phyloP scores from a whole-genome alignment of 164 flowering plant species.

The Berberis vulgaris region DNA sequence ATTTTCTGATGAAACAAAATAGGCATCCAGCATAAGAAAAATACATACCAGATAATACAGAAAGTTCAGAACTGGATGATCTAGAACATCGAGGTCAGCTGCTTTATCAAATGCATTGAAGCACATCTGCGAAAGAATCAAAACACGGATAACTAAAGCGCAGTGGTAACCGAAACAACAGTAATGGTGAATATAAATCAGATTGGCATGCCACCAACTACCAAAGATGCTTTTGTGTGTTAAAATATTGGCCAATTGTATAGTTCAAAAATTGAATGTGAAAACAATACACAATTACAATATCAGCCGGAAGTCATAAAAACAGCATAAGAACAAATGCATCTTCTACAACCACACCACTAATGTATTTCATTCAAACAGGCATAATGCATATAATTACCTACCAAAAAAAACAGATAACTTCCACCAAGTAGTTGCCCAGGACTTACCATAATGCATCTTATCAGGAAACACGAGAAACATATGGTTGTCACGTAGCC shows the following conservation, averaged over 20 bases:
- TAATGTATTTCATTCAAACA: neutral
- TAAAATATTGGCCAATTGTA: too few species aligned
- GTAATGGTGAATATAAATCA: too few species aligned
- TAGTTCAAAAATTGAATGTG: too few species aligned
- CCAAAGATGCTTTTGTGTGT: too few species aligned
- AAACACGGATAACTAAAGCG: neutral
- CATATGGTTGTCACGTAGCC: constrained; percentile 97
- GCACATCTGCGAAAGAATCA: constrained; percentile 48
- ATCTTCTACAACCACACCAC: too few species aligned
- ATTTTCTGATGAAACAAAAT: neutral
- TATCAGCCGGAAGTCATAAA: too few species aligned
- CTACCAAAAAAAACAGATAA: neutral
- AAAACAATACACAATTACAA: too few species aligned
- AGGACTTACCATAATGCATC: constrained; percentile 86
- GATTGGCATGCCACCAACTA: too few species aligned
- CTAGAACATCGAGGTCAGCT: constrained; percentile 80
- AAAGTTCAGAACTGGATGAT: constrained; percentile 83
- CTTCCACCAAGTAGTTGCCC: neutral
- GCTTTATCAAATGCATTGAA: constrained; percentile 81
- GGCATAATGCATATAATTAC: neutral
- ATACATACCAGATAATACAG: constrained; percentile 69
- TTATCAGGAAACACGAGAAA: constrained; percentile 79
- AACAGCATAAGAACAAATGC: too few species aligned
- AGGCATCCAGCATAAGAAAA: neutral
- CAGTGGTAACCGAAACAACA: too few species aligned